Base-by-base conservation (phyloP, 495 filamentous ascomycete genomes). In the Lepraria neglecta region DNA sequence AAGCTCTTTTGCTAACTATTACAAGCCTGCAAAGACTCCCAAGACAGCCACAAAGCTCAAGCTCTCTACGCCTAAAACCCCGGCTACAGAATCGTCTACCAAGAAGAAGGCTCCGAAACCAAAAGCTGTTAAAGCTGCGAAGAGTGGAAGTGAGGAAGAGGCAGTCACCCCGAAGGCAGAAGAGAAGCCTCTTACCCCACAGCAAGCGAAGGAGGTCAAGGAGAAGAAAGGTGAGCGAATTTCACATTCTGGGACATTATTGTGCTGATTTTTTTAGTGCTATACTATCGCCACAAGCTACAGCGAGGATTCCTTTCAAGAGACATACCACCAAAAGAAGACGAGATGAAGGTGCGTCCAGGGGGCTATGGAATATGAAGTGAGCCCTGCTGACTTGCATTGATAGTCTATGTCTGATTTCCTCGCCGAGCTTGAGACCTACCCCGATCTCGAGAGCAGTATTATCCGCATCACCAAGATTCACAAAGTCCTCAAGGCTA, bases 401-500 rank as follows among this genome's bases (percentile, higher is more conserved):
- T 27, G 17, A 42, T 27, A 65, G 35, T 60, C 71, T 31, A 95
- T 96, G 90, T 85, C 87, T 9, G 83, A 85, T 19, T 91, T 85
- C 71, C 78, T 96, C 51, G 80, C 76, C 31, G 90, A 91, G 70
- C 80, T 97, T 6, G 92, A 97, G 71, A 82, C 74, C 4, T 84
- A 87, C 68, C 75, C 81, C 2, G 89, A 95, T 58, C 81, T 96
- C 24, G 92, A 96, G 64, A 88, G 88, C 15, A 83, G 82, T 65
- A 92, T 95, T 65, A 95, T 97, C 66, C 80, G 85, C 54, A 74
- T 71, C 6, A 96, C 91, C 40, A 95, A 95, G 78, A 95, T 96
- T 73, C 89, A 95, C 80, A 96, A 96, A 75, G 91, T 97, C 10
- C 79, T 96, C 51, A 92, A 90, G 75, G 89, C 84, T 45, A 92